Evolutionary conservation across 1,284 basidiomycete species (phyloP), one percentile per base, ranked within the genome.

Genomic region (Testicularia cyperi): DNA sequence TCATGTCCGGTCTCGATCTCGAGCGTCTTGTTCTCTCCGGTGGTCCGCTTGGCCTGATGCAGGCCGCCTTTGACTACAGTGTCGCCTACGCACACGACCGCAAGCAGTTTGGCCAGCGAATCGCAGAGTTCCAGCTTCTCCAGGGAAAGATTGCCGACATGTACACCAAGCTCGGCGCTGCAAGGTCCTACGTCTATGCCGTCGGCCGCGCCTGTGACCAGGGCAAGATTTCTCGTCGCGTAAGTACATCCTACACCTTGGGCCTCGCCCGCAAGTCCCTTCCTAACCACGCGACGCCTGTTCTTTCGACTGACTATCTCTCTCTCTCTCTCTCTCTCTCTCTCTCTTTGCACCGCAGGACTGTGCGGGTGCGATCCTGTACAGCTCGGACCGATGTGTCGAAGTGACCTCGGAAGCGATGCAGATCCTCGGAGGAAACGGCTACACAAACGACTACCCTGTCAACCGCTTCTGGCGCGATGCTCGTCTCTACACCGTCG

Each of bases 51-150:
- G 83, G 82, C 30, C 34, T 96, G 53, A 94, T 92, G 90, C 92
- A 96, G 78, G 86, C 89, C 4, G 90, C 92, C 2, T 92, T 95
- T 72, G 89, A 95, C 78, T 83, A 87, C 64, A 85, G 90, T 3
- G 80, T 92, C 3, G 85, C 88, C 69, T 96, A 96, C 74, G 83
- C 91, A 7, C 92, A 96, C 75, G 85, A 92, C 52, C 83, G 92
- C 61, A 85, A 90, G 77, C 92, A 96, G 74, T 96, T 96, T 69
- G 88, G 86, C 29, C 83, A 85, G 67, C 84, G 86, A 4, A 82
- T 96, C 37, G 92, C 87, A n/a, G 86, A 87, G 25, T 95, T 96
- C 81, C 92, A 96, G 77, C 78, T 95, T 42, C 92, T 96, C 86
- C 92, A 96, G 83, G 92, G 89, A 83, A 78, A 80, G 68, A 72